Base-by-base conservation (phyloP, 805 yeast species). In the Wickerhamomyces mucosus region DNA sequence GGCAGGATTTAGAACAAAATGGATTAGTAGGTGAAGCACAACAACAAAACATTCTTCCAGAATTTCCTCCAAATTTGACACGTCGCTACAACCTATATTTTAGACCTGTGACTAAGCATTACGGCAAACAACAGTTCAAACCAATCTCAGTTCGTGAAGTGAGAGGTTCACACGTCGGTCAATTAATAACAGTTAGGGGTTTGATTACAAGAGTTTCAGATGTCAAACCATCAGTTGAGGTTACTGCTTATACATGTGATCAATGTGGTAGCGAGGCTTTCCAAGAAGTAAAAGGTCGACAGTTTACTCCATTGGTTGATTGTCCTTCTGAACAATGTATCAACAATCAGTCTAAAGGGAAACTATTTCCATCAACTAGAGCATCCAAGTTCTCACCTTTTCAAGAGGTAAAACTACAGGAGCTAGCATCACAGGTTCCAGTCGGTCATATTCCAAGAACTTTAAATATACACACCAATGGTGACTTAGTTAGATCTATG, bases 361-460 rank as follows among this genome's bases (percentile, higher is more conserved):
- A 84, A 60, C 65, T 92, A 32, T 85, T 81, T 55, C 82, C 88
- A 74, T 74, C 89, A 27, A 86, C 97, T 10, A 72, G 99, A 47
- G 98, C 98, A 3, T 86, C 96, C 20, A 92, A 92, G 59, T 92
- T 94, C 50, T 69, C 80, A 33, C 83, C 95, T 6, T 92, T 88
- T 67, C 99, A 92, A 61, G 98, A 92, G 49, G 92, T 88, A 34
- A 79, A 84, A 49, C 69, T 92, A 39, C 99, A 92, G 63, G 99
- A 92, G 58, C 63, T 89, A 53, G 83, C 97, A 5, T 78, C 79
- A 42, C 98, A 92, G 60, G 98, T 92, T 13, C 99, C 99, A 1
- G 89, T 88, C 18, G 98, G 98, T 32, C 96, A 89, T 56, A 92
- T 92, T 41, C 99, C 99, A 29, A 72, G 99, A 48, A 62, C 85